Percentiles rank a stretch among this genome's conserved stretches.
Conservation (phyloP, 495 filamentous ascomycete genomes). For the Lepidopterella palustris region DNA sequence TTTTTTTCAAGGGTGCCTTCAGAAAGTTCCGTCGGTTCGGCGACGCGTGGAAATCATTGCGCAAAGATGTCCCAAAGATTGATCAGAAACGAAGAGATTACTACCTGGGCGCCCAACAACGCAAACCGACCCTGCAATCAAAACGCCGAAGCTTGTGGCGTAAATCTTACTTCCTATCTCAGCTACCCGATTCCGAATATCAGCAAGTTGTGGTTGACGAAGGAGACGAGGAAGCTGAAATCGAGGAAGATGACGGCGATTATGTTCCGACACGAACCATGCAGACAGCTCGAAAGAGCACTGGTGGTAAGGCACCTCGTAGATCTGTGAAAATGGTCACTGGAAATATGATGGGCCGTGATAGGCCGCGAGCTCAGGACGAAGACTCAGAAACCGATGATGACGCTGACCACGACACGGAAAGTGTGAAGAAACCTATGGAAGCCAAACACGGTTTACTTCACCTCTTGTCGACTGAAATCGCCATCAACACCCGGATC, state of each 20-base stretch:
- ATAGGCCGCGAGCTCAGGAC: too few species aligned
- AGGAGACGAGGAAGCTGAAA: constrained; percentile 40
- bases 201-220: constrained; percentile 30
- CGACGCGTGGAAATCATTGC: constrained; percentile 39
- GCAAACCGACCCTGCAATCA: constrained; percentile 31
- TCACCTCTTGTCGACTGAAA: constrained; percentile 56
- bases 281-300: background rate
- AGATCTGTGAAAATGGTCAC: too few species aligned
- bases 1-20: constrained; percentile 48
- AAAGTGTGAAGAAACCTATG: constrained; percentile 43
- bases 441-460: constrained; percentile 55
- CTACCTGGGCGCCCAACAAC: constrained; percentile 37
- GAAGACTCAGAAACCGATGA: background rate
- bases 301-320: background rate
- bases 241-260: constrained; percentile 27
- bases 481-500: constrained; percentile 51
- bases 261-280: constrained; percentile 4
- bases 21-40: constrained; percentile 37
- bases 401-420: constrained; percentile 8
- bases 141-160: constrained; percentile 40
- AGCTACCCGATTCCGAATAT: constrained; percentile 32
- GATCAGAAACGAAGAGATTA: constrained; percentile 45
- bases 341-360: too few species aligned
- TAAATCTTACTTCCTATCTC: constrained; percentile 51
- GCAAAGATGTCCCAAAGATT: constrained; percentile 39